Percentiles rank a stretch among this genome's conserved stretches.
phyloP scores from a whole-genome alignment of 2,329 filamentous ascomycete genomes.

The Rhynchosporium secalis region DNA sequence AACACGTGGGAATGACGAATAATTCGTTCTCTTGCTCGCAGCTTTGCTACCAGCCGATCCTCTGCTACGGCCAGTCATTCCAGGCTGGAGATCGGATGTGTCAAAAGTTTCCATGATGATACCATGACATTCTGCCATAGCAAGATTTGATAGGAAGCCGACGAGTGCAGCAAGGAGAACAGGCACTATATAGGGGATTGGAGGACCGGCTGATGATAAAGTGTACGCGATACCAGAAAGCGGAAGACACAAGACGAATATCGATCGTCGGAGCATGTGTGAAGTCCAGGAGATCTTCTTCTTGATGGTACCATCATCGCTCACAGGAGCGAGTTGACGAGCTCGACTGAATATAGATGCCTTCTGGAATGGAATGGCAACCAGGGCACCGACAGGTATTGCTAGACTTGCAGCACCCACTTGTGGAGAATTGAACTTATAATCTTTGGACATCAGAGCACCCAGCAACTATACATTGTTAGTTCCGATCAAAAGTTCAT shows the following conservation, averaged over 20 bases:
- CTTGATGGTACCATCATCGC: slow-evolving; percentile 64
- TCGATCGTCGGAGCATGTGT: slow-evolving; percentile 65
- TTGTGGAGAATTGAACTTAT: slow-evolving; percentile 61
- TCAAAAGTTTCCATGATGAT: slow-evolving; percentile 81
- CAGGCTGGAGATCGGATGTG: slow-evolving; percentile 74
- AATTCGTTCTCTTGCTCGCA: slow-evolving; percentile 59
- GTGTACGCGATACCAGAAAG: slow-evolving; percentile 68
- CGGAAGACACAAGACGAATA: slow-evolving; percentile 68
- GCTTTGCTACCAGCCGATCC: slow-evolving; percentile 49
- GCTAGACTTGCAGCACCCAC: slow-evolving; percentile 68
- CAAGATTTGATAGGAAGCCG: slow-evolving; percentile 71
- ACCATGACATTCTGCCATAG: slow-evolving; percentile 73
- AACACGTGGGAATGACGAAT: slow-evolving; percentile 74
- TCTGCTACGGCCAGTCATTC: slow-evolving; percentile 60
- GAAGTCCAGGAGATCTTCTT: slow-evolving; percentile 68
- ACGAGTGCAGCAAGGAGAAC: slow-evolving; percentile 65
- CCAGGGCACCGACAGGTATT: slow-evolving; percentile 66
- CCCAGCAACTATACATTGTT: slow-evolving; percentile 55
- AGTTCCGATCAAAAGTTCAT: slow-evolving; percentile 21
- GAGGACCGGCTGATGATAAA: slow-evolving; percentile 62
- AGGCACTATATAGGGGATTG: slow-evolving; percentile 61
- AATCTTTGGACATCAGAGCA: slow-evolving; percentile 68
- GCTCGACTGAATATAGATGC: slow-evolving; percentile 68
- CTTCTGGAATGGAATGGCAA: slow-evolving; percentile 73
- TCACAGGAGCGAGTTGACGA: slow-evolving; percentile 57